Base-by-base conservation (phyloP, 176 grass and related monocot species). In the Musa itinerans region DNA sequence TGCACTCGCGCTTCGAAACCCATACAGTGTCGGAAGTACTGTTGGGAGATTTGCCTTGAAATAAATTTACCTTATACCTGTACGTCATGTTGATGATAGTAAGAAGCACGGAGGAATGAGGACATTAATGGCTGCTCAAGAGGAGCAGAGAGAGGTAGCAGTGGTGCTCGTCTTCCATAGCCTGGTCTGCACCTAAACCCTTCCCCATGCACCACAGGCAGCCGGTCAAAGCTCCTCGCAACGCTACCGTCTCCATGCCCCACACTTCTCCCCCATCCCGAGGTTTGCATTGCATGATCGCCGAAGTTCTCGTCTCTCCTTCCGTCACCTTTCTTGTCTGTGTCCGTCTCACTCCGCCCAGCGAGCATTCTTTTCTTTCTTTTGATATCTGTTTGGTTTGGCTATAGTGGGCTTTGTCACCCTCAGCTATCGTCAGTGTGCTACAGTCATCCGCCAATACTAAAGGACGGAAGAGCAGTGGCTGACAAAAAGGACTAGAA, bases 401-500 rank as follows among this genome's bases (percentile, higher is more conserved):
- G 34, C 34, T 43, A 43, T 43, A 43, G 34, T 43, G 34, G 34
- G 34, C 34, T 43, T 43, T 43, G 34, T 43, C 34, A 43, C 34
- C 34, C 34, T 43, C 34, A 43, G 34, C 34, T 43, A 43, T 43
- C 17, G 57, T 19, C 17, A 58, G 14, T 61, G 57, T 61, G 17
- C 57, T 61, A 12, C 64, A 68, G 65, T 34, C 27, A 25, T 29
- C 23, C 14, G 15, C 43, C 34, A 43, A 26, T 17, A 14, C 34
- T 43, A 43, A 43, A 34, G 66, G 11, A 68, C 34, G 17, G 17
- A 59, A 59, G 34, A 20, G 57, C 57, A 2, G 6, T 61, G 16
- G 57, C 83, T 85, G 78, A 85, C 83, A 65, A 56, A 72, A 77
- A 79, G 83, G 53, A 71, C 83, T 80, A 81, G 83, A 85, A 85